Percentiles rank a stretch among this genome's conserved stretches.
phyloP scores from a whole-genome alignment of 805 yeast genomes.

The Yamadazyma phyllophila region DNA sequence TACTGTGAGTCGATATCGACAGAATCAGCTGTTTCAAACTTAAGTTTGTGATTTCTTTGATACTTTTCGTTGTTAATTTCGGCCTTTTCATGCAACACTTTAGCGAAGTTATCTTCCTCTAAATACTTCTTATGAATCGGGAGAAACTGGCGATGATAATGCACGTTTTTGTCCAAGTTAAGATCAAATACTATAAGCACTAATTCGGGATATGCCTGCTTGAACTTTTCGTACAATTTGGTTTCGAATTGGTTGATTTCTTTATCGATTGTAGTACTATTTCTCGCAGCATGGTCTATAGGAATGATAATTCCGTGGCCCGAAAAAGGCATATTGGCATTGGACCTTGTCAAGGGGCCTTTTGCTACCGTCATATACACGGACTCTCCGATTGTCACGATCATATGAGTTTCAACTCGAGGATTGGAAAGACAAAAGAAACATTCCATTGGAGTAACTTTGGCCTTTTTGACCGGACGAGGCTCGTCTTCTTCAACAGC shows the following conservation, averaged over 20 bases:
- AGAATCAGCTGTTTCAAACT: slow-evolving; percentile 32
- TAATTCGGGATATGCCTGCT: slow-evolving; percentile 32
- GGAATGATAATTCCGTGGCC: slow-evolving; percentile 86
- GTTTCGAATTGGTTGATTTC: slow-evolving; percentile 51
- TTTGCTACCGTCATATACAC: slow-evolving; percentile 76
- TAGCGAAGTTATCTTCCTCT: slow-evolving; percentile 39
- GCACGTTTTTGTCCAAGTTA: slow-evolving; percentile 61
- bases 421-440: slow-evolving; percentile 85
- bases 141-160: slow-evolving; percentile 72
- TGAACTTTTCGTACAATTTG: slow-evolving; percentile 51
- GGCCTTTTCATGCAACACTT: slow-evolving; percentile 43
- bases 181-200: slow-evolving; percentile 69
- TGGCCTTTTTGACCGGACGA: slow-evolving; percentile 29
- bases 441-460: slow-evolving; percentile 60
- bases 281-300: slow-evolving; percentile 60
- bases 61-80: slow-evolving; percentile 48
- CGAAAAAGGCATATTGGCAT: slow-evolving; percentile 51
- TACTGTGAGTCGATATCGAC: slow-evolving; percentile 32
- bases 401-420: slow-evolving; percentile 72
- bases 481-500: slow-evolving; percentile 13
- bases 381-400: slow-evolving; percentile 66
- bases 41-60: slow-evolving; percentile 39
- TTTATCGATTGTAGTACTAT: slow-evolving; percentile 13
- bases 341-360: slow-evolving; percentile 72
- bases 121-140: slow-evolving; percentile 55